These are phyloP conservation scores for sunflower (Helianthus annuus) DNA, from an alignment of 129 eudicot species.

Conservation along the genomic window DNA sequence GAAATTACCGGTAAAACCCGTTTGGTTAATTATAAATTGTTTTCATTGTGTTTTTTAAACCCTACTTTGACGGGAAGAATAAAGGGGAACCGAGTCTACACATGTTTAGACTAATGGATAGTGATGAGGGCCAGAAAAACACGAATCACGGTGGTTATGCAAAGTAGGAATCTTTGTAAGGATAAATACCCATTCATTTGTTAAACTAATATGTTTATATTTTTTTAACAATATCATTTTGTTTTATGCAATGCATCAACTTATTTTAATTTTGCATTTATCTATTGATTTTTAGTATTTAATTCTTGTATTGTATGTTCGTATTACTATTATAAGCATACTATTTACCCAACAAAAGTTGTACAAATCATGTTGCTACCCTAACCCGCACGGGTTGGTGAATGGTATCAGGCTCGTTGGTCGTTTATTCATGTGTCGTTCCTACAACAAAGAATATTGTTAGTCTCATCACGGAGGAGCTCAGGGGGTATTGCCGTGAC, in stretches of 20 bases:
- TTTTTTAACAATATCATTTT: background rate
- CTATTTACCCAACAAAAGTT: too few species aligned
- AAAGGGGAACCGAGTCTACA: constrained; percentile 1
- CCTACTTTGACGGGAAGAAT: constrained; percentile 9
- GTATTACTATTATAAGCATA: background rate
- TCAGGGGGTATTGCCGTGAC: too few species aligned
- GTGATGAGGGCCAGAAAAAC: constrained; percentile 7
- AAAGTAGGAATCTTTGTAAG: background rate
- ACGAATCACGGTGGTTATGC: background rate
- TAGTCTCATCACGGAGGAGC: too few species aligned
- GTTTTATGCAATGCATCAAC: background rate
- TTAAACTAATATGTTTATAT: background rate
- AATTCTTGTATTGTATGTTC: background rate
- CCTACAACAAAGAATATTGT: too few species aligned
- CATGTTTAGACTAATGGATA: constrained; percentile 11
- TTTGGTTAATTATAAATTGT: background rate
- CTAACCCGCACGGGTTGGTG: too few species aligned
- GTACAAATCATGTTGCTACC: too few species aligned
- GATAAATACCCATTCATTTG: background rate
- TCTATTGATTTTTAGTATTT: background rate
- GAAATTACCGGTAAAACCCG: too few species aligned
- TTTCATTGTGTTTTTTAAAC: constrained; percentile 2
- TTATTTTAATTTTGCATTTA: too few species aligned
- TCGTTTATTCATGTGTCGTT: too few species aligned
- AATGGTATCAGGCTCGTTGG: too few species aligned